Percentiles rank a stretch among this genome's conserved stretches.
Evolutionary conservation across 495 filamentous ascomycete species (phyloP).

Genomic region (Entonaema liquescens): DNA sequence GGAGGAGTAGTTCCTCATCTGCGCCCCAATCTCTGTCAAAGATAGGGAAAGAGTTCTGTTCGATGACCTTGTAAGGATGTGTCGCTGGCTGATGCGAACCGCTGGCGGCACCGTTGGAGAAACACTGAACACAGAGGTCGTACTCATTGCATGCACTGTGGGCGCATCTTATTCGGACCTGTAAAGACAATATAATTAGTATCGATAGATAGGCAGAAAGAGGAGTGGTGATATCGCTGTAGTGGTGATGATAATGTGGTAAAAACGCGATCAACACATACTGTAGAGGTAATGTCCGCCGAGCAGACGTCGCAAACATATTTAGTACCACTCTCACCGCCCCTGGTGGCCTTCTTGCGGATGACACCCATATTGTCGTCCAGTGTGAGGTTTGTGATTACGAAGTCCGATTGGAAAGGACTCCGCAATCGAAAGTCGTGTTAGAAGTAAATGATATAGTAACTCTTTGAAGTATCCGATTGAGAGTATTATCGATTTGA

Average conservation of each 20-base stretch:
- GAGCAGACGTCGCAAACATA: constrained; percentile 97
- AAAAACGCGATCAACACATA: constrained; percentile 49
- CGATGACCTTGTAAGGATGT: constrained; percentile 91
- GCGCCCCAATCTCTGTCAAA: constrained; percentile 96
- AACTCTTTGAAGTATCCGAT: not conserved
- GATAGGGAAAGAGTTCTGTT: constrained; percentile 97
- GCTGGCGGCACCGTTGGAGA: constrained; percentile 77
- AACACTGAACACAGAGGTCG: constrained; percentile 96
- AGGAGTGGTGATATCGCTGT: not conserved
- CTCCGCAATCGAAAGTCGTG: constrained; percentile 12
- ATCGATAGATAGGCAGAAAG: not conserved
- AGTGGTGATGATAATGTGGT: not conserved
- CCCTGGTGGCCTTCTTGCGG: constrained; percentile 89
- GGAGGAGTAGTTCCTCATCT: constrained; percentile 89
- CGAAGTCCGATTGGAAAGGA: constrained; percentile 31
- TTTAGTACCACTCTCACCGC: constrained; percentile 91
- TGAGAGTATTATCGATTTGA: not conserved
- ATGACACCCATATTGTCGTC: constrained; percentile 83
- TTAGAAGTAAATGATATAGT: not conserved
- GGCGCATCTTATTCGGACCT: constrained; percentile 96
- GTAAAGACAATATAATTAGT: constrained; percentile 12
- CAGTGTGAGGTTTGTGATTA: constrained; percentile 34
- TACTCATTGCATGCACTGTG: constrained; percentile 86
- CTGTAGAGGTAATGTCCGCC: constrained; percentile 93
- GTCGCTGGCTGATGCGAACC: constrained; percentile 83